Conservation (phyloP, 306 rosid genomes). For the Ammopiptanthus mongolicus region DNA sequence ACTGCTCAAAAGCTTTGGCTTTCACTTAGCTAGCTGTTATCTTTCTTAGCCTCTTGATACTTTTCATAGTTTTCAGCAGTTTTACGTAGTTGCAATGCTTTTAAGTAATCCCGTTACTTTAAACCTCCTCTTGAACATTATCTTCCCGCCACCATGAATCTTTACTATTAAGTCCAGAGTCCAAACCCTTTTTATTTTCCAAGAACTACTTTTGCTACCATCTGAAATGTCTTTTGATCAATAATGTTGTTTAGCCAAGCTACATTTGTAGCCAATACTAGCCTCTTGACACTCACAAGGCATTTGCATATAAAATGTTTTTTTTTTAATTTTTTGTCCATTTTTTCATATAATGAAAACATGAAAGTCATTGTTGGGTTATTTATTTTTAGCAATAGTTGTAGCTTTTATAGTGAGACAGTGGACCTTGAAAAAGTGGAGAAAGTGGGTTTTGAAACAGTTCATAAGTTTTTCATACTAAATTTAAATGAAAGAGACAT, state of each 20-base stretch:
- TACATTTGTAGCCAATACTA: background rate
- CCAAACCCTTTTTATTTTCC: background rate
- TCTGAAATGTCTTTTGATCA: background rate
- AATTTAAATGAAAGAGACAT: background rate
- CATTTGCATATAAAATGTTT: background rate
- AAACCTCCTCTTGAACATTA: background rate
- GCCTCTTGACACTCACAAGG: background rate
- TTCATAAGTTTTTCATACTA: background rate
- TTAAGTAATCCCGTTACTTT: background rate
- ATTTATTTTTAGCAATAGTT: background rate
- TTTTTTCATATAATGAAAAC: background rate
- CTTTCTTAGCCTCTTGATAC: background rate
- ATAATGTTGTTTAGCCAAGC: background rate
- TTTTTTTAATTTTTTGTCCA: background rate
- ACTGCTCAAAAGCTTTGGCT: background rate
- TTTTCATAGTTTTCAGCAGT: background rate
- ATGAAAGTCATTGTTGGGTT: background rate
- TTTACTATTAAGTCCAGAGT: background rate
- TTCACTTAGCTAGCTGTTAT: background rate
- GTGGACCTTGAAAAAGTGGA: constrained; percentile 1
- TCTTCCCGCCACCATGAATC: background rate
- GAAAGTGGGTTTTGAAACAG: constrained; percentile 9
- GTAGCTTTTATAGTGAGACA: background rate
- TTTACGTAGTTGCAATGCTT: background rate
- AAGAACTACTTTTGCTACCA: constrained; percentile 10